Base-by-base conservation (phyloP, 164 flowering plant genomes). In the Vitis riparia region DNA sequence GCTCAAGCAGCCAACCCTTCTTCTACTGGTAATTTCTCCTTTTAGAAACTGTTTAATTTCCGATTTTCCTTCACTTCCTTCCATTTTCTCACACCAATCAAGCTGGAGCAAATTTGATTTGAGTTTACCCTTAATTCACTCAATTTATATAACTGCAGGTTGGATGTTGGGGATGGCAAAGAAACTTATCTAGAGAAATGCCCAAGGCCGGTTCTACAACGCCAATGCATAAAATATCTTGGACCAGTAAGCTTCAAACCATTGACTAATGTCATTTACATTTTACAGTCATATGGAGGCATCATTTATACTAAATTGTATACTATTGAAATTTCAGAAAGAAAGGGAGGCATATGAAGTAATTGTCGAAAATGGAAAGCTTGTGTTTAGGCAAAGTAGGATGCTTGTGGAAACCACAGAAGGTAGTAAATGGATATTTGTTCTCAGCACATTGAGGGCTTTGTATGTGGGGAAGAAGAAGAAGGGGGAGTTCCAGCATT, bases 121-220 rank as follows among this genome's bases (percentile, higher is more conserved):
- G 44, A 37, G 44, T 37, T 37, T 37, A 37, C 44, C 44, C 44
- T 37, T 37, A 23, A 44, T 19, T 50, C 17, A 14, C 23, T 65
- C 11, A 13, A 9, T 51, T 50, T 10, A 16, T 15, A 32, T 0
- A 68, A 68, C 27, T 75, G 59, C 10, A 89, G 93, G 93, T 77
- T 89, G 84, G 94, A 89, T 80, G 81, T 89, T 69, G 94, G 94
- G 76, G 88, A 86, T 67, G 94, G 94, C 9, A 88, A 82, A 79
- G 90, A 89, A 62, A 68, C 85, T 58, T 83, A 77, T 67, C 77
- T 86, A 5, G 83, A 81, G 64, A 79, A 65, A 48, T 87, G 91
- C 67, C 82, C 89, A 8, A 85, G 94, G 68, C 27, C 73, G 17
- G 60, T 64, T 10, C 78, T 89, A 16, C 90, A 88, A n/a, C 79